phyloP scores from a whole-genome alignment of 345 rosid genomes.

The Gossypium stocksii region DNA sequence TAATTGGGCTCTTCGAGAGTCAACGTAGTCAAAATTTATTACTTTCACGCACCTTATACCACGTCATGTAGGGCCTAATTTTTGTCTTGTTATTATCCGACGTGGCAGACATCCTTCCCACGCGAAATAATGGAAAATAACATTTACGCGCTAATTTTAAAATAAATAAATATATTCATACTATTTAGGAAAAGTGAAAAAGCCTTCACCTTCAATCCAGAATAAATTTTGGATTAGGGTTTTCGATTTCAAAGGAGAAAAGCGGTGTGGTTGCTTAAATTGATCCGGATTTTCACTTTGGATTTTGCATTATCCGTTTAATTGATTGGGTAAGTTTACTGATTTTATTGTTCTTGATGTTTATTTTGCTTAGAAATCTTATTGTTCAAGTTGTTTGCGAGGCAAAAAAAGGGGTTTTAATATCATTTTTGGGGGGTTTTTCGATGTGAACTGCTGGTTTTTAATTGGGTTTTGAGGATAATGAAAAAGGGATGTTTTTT shows the following conservation, averaged over 20 bases:
- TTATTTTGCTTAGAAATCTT: neutral
- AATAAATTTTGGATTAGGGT: conserved; percentile 9
- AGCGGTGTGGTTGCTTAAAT: neutral
- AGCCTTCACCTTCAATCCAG: too few species aligned
- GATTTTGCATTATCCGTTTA: neutral
- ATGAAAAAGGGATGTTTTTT: neutral
- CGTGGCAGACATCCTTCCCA: neutral
- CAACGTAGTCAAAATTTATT: neutral
- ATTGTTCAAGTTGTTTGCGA: neutral
- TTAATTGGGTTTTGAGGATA: neutral
- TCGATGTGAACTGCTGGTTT: neutral
- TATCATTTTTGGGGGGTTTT: neutral
- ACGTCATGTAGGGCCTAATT: neutral
- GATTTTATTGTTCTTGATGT: neutral
- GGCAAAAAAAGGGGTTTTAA: neutral
- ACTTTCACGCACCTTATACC: neutral
- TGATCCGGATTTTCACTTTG: neutral
- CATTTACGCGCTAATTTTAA: neutral
- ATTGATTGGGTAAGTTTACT: neutral
- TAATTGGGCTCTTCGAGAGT: neutral
- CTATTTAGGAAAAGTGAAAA: too few species aligned
- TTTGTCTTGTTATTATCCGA: neutral
- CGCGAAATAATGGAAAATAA: neutral
- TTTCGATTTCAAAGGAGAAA: neutral
- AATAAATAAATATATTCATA: too few species aligned